phyloP scores from a whole-genome alignment of 139 green algal genomes.

The Chlamydomonas applanata region DNA sequence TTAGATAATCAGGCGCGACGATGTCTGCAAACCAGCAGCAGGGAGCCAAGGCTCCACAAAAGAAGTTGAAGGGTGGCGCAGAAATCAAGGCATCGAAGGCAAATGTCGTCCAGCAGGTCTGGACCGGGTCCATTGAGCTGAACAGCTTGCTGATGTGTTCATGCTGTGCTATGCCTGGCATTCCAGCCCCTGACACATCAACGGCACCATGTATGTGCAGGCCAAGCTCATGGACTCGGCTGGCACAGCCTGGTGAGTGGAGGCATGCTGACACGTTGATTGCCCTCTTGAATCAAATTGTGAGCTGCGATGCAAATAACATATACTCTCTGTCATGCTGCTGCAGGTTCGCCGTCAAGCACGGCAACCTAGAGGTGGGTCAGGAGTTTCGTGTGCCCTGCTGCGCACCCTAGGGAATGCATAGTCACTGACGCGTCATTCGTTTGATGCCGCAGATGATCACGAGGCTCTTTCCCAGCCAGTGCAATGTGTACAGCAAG shows the following conservation, averaged over 20 bases:
- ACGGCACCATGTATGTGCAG: slow-evolving; percentile 28
- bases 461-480: slow-evolving; percentile 52
- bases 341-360: slow-evolving; percentile 63
- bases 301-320: too few species aligned
- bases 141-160: too few species aligned
- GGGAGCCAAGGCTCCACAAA: too few species aligned
- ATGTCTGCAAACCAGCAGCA: too few species aligned
- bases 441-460: slow-evolving; percentile 49
- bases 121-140: too few species aligned
- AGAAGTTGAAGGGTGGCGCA: background rate
- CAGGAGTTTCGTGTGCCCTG: background rate
- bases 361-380: slow-evolving; percentile 56
- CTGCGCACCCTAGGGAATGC: background rate
- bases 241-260: slow-evolving; percentile 54
- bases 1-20: too few species aligned
- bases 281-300: too few species aligned
- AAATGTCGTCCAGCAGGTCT: slow-evolving; percentile 11
- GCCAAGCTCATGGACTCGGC: slow-evolving; percentile 55
- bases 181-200: background rate
- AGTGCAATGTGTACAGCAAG: slow-evolving; percentile 55
- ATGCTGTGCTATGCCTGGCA: too few species aligned
- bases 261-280: too few species aligned
- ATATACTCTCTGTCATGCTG: too few species aligned
- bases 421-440: background rate
- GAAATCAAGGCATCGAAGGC: slow-evolving; percentile 7